Evolutionary conservation across 2,329 filamentous ascomycete genomes (phyloP).

Genomic region (Alternaria brassicicola): DNA sequence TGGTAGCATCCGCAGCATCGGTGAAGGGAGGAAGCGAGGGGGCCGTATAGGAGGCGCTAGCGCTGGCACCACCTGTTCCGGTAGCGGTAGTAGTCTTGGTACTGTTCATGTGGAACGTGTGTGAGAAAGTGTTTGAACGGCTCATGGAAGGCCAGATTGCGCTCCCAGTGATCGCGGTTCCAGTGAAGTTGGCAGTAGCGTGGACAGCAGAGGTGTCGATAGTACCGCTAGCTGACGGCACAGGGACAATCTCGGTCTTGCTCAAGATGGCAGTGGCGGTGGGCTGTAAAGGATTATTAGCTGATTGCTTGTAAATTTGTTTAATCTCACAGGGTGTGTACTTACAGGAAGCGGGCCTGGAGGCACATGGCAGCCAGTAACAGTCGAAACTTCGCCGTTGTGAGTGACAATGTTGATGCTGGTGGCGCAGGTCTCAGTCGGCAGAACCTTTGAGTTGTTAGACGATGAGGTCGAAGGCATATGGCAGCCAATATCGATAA

Average conservation of each 20-base stretch:
- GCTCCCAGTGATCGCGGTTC: not conserved
- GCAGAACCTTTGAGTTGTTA: not conserved
- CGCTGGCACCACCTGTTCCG: not conserved
- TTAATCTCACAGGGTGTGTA: not conserved
- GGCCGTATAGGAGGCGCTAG: constrained; percentile 2
- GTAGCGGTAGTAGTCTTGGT: not conserved
- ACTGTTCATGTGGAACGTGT: not conserved
- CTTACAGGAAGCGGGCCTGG: not conserved
- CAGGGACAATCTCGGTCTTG: not conserved
- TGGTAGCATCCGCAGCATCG: constrained; percentile 7
- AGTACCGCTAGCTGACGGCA: not conserved
- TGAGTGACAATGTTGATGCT: not conserved
- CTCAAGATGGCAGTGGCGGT: not conserved
- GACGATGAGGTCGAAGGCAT: not conserved
- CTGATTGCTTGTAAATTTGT: not conserved
- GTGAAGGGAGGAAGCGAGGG: not conserved
- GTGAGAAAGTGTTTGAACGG: not conserved
- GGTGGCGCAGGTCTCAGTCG: not conserved
- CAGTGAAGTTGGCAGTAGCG: not conserved
- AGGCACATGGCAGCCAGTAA: not conserved
- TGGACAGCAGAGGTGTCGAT: not conserved
- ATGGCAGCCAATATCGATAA: not conserved
- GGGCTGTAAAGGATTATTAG: not conserved
- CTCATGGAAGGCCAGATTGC: not conserved
- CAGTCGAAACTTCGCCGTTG: not conserved